These are phyloP conservation scores for Neofusicoccum kwambonambiense DNA, from an alignment of 2,329 filamentous ascomycete species.

Conservation along the genomic window DNA sequence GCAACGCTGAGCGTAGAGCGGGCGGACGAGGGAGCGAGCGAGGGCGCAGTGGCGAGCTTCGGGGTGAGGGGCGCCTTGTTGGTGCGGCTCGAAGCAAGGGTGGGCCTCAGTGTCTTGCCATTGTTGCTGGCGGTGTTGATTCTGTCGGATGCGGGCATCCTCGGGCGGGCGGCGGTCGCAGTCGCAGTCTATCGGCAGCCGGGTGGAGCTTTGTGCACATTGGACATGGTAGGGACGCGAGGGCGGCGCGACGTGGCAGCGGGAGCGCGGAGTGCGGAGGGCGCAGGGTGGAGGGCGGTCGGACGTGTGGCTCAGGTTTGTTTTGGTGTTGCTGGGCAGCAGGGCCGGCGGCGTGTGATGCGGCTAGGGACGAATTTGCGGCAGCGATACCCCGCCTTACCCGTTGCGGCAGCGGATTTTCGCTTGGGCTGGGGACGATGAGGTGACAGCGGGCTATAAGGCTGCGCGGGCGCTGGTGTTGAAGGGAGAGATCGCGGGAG, in stretches of 20 bases:
- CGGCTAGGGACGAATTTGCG: slow-evolving; percentile 5
- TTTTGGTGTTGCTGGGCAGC: slow-evolving; percentile 18
- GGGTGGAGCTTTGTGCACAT: slow-evolving; percentile 15
- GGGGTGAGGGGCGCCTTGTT: slow-evolving; percentile 59
- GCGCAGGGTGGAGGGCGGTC: neutral
- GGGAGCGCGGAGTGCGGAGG: neutral
- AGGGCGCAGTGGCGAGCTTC: slow-evolving; percentile 50
- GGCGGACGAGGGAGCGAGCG: slow-evolving; percentile 26
- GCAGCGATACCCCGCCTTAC: slow-evolving; percentile 8
- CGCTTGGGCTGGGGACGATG: neutral
- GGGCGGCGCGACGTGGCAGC: neutral
- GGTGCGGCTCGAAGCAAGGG: slow-evolving; percentile 62
- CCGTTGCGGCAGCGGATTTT: slow-evolving; percentile 10
- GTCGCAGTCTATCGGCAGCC: slow-evolving; percentile 15
- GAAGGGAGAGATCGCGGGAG: neutral
- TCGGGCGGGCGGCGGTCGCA: slow-evolving; percentile 10
- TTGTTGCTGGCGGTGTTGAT: slow-evolving; percentile 46
- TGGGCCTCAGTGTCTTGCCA: slow-evolving; percentile 65
- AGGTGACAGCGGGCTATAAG: neutral
- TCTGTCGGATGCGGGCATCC: slow-evolving; percentile 37
- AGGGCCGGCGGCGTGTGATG: neutral
- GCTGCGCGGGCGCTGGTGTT: neutral
- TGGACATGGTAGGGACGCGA: slow-evolving; percentile 15
- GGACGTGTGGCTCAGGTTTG: slow-evolving; percentile 5
- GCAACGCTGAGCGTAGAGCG: slow-evolving; percentile 34